Base-by-base conservation (phyloP, 1,284 basidiomycete species). In the Laetiporus sulphureus region DNA sequence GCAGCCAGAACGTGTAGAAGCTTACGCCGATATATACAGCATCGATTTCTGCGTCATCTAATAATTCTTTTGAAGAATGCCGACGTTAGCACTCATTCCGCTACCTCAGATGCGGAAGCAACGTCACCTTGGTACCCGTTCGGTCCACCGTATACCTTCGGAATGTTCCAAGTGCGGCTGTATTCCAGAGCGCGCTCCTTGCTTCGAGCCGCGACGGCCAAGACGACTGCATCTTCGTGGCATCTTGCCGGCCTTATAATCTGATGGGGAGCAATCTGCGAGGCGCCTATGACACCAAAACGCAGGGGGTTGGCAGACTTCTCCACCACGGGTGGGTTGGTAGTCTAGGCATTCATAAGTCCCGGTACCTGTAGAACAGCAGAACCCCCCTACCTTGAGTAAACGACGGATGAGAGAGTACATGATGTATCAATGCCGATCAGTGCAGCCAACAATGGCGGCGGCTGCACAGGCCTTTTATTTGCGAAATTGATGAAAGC, bases 261-360 rank as follows among this genome's bases (percentile, higher is more conserved):
- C 2, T 75, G 79, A 11, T 45, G 25, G 1, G 81, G 82, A 0
- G 75, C 79, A 23, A 87, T 83, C n/a, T 55, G 62, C 1, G 83
- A 80, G 4, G 81, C 79, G 13, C 80, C 79, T 3, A 83, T 59
- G 22, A 82, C 72, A 0, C 79, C 79, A 42, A 83, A 78, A 40
- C 66, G 72, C 13, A 79, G 52, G 1, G 69, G 67, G 4, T 36
- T 20, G 2, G 33, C 4, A 12, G 31, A 12, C 39, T 45, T 45
- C 29, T 36, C 29, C 15, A 37, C 33, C 21, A 13, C 6, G 3
- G 39, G 43, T 5, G 43, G 43, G 20, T 45, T 41, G 33, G 24
- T 43, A 16, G 33, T n/a, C 41, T 38, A 21, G 21, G 8, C 6
- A 11, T 35, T 20, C 8, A 35, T 5, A 18, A 19, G 7, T 20